Base-by-base conservation (phyloP, 1,284 basidiomycete genomes). In the Irpex sp. region DNA sequence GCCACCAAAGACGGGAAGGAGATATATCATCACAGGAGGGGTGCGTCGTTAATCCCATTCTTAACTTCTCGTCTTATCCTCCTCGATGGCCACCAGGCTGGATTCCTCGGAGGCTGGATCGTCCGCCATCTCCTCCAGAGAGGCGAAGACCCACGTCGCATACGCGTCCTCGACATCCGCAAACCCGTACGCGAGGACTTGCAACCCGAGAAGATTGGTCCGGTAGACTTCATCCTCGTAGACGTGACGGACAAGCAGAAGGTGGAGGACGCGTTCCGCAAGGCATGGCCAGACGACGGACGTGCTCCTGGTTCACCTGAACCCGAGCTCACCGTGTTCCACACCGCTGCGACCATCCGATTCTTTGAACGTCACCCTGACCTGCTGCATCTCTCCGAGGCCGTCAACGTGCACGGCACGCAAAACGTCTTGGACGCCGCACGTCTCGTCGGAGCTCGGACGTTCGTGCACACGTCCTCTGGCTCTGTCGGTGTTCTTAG, bases 71-170 rank as follows among this genome's bases (percentile, higher is more conserved):
- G 26, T 26, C 26, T 9, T 48, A 15, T 51, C 5, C 21, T 13
- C 54, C 52, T 51, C 44, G 59, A 52, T 36, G 11, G 48, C 47
- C 52, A 11, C 17, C 64, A 91, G 87, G 84, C 85, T 2, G 89
- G 89, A 0, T 90, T 91, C 64, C 72, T 91, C 5, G 90, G 90
- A 8, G 87, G 88, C 11, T 92, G 90, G 90, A 85, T 92, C 48
- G 85, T 88, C 3, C 75, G 84, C 0, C 85, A 89, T 59, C 77
- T 92, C 1, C 66, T 92, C 6, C 76, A 84, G 54, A 82, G 90
- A 1, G 90, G 90, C 0, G 90, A 92, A 72, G 80, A 89, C 64
- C 85, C 87, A 0, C 77, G 76, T 56, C 77, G 75, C 11, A 90
- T 92, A 36, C 79, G 89, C n/a, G 75, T 92, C 3, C 67, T 92